phyloP scores from a whole-genome alignment of 2,329 filamentous ascomycete genomes.

The Rutstroemia sp. region DNA sequence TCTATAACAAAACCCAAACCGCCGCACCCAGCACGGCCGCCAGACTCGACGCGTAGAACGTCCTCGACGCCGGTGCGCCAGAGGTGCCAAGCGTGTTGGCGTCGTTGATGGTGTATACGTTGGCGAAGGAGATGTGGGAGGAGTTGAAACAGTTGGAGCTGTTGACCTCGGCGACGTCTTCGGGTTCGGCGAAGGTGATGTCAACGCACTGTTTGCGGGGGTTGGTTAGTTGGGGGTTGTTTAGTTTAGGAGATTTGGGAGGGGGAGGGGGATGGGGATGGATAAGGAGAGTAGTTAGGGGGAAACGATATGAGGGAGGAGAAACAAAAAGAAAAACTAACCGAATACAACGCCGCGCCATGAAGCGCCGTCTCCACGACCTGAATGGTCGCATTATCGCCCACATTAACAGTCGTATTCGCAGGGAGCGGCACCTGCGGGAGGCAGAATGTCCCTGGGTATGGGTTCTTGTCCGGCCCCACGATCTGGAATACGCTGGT shows the following conservation, averaged over 20 bases:
- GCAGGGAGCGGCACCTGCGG: conserved; percentile 80
- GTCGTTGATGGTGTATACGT: conserved; percentile 59
- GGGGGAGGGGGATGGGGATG: too few species aligned
- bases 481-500: conserved; percentile 72
- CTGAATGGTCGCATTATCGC: conserved; percentile 89
- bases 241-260: too few species aligned
- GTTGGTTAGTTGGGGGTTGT: too few species aligned
- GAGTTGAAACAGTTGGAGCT: conserved; percentile 82
- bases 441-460: conserved; percentile 80
- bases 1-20: not conserved
- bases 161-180: conserved; percentile 72
- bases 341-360: conserved; percentile 63
- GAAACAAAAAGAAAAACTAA: too few species aligned
- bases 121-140: conserved; percentile 25
- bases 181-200: conserved; percentile 79
- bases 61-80: not conserved
- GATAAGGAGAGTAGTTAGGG: too few species aligned
- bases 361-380: conserved; percentile 77
- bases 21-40: not conserved
- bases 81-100: conserved; percentile 3
- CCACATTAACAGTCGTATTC: conserved; percentile 62
- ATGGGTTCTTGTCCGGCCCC: conserved; percentile 76
- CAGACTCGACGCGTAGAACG: not conserved
- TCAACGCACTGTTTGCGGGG: conserved; percentile 89
- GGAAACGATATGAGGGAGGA: too few species aligned